Base-by-base conservation (phyloP, 2,329 filamentous ascomycete species). In the Claviceps purpurea region DNA sequence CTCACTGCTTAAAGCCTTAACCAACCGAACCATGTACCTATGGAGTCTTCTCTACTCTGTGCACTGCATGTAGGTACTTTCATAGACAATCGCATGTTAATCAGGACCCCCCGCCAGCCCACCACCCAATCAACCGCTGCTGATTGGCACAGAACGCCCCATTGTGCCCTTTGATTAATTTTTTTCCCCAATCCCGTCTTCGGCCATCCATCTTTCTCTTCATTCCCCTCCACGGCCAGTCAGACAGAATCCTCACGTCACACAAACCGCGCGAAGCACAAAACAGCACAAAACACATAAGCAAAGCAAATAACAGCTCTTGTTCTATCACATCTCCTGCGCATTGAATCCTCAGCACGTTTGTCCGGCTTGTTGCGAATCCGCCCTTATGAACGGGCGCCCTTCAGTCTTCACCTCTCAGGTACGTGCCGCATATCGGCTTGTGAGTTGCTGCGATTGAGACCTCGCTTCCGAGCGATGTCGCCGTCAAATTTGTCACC, bases 331-430 rank as follows among this genome's bases (percentile, higher is more conserved):
- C 55, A n/a, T 49, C 57, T 50, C 34, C 53, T 47, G 52, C 37
- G 54, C 54, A 56, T 57, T 57, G 22, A 50, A 44, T 50, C 10
- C 22, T 37, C 20, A 10, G 43, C 44, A 41, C 57, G 54, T 60
- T 34, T 62, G 61, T 67, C 58, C 62, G 66, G 64, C 59, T 58
- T 61, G 59, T 60, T 49, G 52, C 43, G 51, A 70, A 76, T 71
- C 76, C 76, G 84, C 82, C 77, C 83, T 84, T 85, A 89, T 89
- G 85, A 85, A 83, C 84, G 84, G 84, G 77, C 83, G 84, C 79
- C 77, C 79, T 73, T 88, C 86, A 71, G 79, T 84, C 71, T 90
- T 89, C 77, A 90, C 86, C 74, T 90, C 85, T 73, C 86, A 90
- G 82, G 85, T 88, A 84, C 57, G 58, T 54, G 45, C 51, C 47